Evolutionary conservation across 2,329 filamentous ascomycete species (phyloP).

Genomic region (Aspergillus alliaceus): DNA sequence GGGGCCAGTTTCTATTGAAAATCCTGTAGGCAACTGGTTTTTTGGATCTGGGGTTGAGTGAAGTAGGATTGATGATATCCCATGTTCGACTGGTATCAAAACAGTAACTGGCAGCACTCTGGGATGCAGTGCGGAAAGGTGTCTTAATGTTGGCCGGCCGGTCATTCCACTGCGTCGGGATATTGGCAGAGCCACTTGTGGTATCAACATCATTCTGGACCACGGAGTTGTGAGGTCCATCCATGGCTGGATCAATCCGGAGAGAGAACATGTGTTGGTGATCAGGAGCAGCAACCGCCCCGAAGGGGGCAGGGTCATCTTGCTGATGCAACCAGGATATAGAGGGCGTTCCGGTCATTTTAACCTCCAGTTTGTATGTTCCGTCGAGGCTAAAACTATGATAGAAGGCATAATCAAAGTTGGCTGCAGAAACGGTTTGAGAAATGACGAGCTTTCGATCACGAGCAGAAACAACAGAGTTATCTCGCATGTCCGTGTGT

Average conservation of each 20-base stretch:
- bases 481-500: slow-evolving; percentile 86
- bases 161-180: too few species aligned
- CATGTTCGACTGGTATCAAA: too few species aligned
- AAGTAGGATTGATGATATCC: too few species aligned
- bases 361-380: slow-evolving; percentile 84
- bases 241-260: not conserved
- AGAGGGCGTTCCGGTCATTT: slow-evolving; percentile 86
- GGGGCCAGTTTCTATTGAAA: not conserved
- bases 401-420: slow-evolving; percentile 85
- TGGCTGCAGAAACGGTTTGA: slow-evolving; percentile 88
- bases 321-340: slow-evolving; percentile 70
- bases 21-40: slow-evolving; percentile 18
- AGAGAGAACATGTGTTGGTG: not conserved
- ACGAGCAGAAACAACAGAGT: slow-evolving; percentile 79
- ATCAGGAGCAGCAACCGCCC: not conserved
- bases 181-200: not conserved
- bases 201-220: not conserved
- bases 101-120: too few species aligned
- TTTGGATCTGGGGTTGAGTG: too few species aligned
- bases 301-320: not conserved
- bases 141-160: slow-evolving; percentile 12
- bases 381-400: slow-evolving; percentile 91
- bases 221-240: not conserved
- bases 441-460: slow-evolving; percentile 81
- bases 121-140: too few species aligned